Evolutionary conservation across 1,284 basidiomycete species (phyloP).

Genomic region (Fomitiporia mediterranea): DNA sequence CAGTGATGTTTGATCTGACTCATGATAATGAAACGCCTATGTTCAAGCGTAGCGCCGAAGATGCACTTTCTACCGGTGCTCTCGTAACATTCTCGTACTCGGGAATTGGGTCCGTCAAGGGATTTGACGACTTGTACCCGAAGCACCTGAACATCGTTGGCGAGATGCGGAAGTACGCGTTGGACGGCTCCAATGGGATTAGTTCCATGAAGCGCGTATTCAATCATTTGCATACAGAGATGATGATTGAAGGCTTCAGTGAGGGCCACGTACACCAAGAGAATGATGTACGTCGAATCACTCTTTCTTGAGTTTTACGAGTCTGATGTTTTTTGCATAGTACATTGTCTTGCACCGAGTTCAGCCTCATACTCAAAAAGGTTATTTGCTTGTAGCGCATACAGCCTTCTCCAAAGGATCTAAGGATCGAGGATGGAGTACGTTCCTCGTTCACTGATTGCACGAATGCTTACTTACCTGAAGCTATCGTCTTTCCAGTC

Average conservation of each 20-base stretch:
- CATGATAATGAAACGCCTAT: constrained; percentile 93
- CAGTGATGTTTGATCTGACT: constrained; percentile 89
- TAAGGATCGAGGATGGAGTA: constrained; percentile 76
- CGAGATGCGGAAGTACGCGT: constrained; percentile 77
- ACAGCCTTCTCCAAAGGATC: constrained; percentile 81
- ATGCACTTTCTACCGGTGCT: constrained; percentile 88
- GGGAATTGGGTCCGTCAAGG: constrained; percentile 89
- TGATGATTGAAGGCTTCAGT: constrained; percentile 75
- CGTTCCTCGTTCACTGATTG: constrained; percentile 25
- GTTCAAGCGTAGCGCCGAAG: constrained; percentile 87
- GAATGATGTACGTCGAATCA: constrained; percentile 70
- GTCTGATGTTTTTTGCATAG: constrained; percentile 35
- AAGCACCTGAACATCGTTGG: constrained; percentile 83
- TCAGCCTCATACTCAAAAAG: constrained; percentile 85
- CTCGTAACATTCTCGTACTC: constrained; percentile 83
- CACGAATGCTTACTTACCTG: neutral
- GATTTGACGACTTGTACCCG: constrained; percentile 95
- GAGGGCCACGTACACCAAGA: constrained; percentile 97
- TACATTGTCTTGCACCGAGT: constrained; percentile 91
- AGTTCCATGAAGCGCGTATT: constrained; percentile 77
- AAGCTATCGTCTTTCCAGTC: constrained; percentile 42
- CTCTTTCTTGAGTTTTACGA: constrained; percentile 5
- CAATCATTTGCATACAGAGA: constrained; percentile 85
- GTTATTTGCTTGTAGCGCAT: constrained; percentile 86
- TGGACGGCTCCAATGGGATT: constrained; percentile 62